phyloP scores from a whole-genome alignment of 495 filamentous ascomycete genomes.

The Monascus purpureus region DNA sequence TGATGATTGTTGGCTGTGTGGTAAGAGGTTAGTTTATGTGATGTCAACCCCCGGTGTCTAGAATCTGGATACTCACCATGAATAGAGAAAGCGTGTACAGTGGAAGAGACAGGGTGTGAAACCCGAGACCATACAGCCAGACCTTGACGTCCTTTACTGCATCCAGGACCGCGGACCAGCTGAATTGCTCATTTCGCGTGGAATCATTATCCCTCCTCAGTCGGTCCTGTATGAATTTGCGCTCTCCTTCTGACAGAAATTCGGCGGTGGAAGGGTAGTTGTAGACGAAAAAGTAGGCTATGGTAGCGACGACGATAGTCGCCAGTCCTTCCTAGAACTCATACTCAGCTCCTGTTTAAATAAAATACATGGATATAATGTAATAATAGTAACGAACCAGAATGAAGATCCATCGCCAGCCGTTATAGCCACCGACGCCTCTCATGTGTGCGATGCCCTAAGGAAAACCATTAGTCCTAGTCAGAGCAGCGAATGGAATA shows the following conservation, averaged over 20 bases:
- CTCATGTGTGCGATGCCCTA: slow-evolving; percentile 44
- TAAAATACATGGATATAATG: no score
- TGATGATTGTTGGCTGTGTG: slow-evolving; percentile 53
- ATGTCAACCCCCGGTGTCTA: neutral
- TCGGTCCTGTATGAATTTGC: slow-evolving; percentile 42
- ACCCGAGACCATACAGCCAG: slow-evolving; percentile 59
- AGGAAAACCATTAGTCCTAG: slow-evolving; percentile 2
- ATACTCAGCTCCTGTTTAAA: no score
- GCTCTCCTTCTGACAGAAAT: slow-evolving; percentile 52
- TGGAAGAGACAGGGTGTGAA: slow-evolving; percentile 62
- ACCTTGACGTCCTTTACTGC: slow-evolving; percentile 59
- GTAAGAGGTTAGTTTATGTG: neutral
- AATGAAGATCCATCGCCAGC: slow-evolving; percentile 81
- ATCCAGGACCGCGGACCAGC: slow-evolving; percentile 46
- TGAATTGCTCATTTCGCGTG: slow-evolving; percentile 48
- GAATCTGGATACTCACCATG: slow-evolving; percentile 27
- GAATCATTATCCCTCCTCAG: slow-evolving; percentile 48
- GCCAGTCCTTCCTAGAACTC: slow-evolving; percentile 53
- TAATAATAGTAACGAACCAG: slow-evolving; percentile 45
- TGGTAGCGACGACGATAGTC: slow-evolving; percentile 46
- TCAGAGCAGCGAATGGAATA: neutral
- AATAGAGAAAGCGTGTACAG: slow-evolving; percentile 73
- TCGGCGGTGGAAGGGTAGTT: slow-evolving; percentile 58
- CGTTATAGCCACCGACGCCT: slow-evolving; percentile 47
- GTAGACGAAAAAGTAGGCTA: slow-evolving; percentile 56